These are phyloP conservation scores for Sphaceloma murrayae DNA, from an alignment of 2,329 filamentous ascomycete species.

Conservation along the genomic window DNA sequence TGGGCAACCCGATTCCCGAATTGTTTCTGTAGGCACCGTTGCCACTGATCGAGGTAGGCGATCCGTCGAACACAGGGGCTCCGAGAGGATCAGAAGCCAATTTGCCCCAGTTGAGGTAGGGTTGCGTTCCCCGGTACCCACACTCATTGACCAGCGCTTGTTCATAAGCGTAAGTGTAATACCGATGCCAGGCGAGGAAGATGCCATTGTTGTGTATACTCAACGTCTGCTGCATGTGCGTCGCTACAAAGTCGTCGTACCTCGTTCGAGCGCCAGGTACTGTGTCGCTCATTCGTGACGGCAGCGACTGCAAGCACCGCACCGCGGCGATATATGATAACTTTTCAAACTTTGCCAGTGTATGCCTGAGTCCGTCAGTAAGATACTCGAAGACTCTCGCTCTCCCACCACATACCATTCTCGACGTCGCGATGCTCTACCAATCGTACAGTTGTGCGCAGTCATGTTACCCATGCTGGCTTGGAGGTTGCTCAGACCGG, in stretches of 20 bases:
- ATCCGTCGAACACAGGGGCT: conserved; percentile 46
- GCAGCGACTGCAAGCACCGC: conserved; percentile 24
- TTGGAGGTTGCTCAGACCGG: neutral
- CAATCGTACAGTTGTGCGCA: neutral
- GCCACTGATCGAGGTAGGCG: conserved; percentile 31
- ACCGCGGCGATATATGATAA: conserved; percentile 24
- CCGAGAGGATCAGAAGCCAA: conserved; percentile 33
- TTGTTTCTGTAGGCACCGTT: conserved; percentile 18
- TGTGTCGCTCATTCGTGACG: conserved; percentile 19
- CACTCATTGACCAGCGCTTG: conserved; percentile 32
- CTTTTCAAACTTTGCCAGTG: neutral
- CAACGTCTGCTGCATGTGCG: conserved; percentile 19
- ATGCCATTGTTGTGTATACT: conserved; percentile 20
- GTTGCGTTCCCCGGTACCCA: conserved; percentile 32
- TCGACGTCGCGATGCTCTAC: neutral
- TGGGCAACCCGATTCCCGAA: conserved; percentile 10
- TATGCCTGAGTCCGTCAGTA: no score
- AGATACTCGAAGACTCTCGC: neutral
- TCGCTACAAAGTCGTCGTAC: conserved; percentile 20
- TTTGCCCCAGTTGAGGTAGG: conserved; percentile 45
- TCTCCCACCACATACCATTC: neutral
- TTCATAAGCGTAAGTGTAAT: conserved; percentile 34
- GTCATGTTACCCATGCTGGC: neutral
- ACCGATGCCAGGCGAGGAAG: conserved; percentile 34
- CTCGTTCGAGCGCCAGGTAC: conserved; percentile 18